phyloP scores from a whole-genome alignment of 371 early-diverging fungal species.

The Actinomortierella ambigua region DNA sequence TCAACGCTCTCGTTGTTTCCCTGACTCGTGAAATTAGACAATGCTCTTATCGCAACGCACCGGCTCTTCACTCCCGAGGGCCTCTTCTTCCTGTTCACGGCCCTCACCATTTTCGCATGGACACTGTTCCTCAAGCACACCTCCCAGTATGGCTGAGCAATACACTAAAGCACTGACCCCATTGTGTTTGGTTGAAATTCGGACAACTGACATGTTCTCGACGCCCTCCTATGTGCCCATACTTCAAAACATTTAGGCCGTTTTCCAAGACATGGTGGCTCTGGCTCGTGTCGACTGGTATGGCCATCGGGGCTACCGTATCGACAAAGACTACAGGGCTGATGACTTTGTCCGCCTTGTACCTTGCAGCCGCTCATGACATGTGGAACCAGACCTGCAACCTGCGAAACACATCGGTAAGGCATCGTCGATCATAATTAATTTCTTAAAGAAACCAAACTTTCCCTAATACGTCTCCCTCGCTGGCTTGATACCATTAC shows the following conservation, averaged over 20 bases:
- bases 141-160: neutral
- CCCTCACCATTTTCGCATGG: neutral
- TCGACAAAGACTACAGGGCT: conserved; percentile 13
- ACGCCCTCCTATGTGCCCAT: neutral
- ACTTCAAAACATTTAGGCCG: neutral
- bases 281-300: conserved; percentile 11
- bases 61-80: neutral
- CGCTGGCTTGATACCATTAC: too few relatives aligned
- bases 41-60: neutral
- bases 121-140: neutral
- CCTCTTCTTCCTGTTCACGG: neutral
- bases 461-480: too few relatives aligned
- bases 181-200: neutral
- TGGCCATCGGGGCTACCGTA: conserved; percentile 11
- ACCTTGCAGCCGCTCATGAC: neutral
- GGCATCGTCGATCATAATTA: neutral
- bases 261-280: conserved; percentile 12
- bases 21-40: neutral
- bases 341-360: neutral
- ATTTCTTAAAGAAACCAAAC: too few relatives aligned
- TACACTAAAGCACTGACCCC: neutral
- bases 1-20: too few relatives aligned
- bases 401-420: neutral
- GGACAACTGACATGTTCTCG: neutral
- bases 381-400: conserved; percentile 4